A percentile compares a stretch with the other conserved stretches of the same genome.
Evolutionary conservation across 192 early-diverging fungal species (phyloP).

Genomic region (Coemansia sp.): DNA sequence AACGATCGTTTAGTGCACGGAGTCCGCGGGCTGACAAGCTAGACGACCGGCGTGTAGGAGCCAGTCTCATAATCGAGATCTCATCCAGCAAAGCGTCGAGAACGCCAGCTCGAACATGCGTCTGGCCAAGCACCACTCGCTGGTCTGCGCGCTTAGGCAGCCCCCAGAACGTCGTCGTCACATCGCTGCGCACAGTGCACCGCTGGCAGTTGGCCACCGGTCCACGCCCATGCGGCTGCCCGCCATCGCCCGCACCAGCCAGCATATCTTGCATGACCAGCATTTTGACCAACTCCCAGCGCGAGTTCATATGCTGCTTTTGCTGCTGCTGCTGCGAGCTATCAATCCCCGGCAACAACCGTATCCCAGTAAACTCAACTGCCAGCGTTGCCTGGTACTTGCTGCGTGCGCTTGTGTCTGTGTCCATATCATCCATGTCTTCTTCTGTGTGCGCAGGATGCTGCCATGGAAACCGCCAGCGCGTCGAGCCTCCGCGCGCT

Average conservation of each 20-base stretch:
- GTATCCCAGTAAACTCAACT: constrained; percentile 30
- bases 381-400: constrained; percentile 50
- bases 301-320: constrained; percentile 44
- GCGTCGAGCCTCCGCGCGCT: constrained; percentile 25
- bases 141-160: constrained; percentile 50
- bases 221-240: constrained; percentile 35
- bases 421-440: constrained; percentile 1
- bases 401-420: constrained; percentile 15
- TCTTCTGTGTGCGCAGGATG: background rate
- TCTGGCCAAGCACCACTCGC: constrained; percentile 36
- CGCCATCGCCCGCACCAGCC: constrained; percentile 27
- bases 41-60: constrained; percentile 14
- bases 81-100: constrained; percentile 48
- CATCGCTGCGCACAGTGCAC: constrained; percentile 49
- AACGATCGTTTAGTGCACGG: constrained; percentile 27
- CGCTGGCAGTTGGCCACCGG: constrained; percentile 40
- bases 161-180: constrained; percentile 54
- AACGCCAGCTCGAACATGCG: constrained; percentile 43
- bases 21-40: constrained; percentile 28
- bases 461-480: constrained; percentile 11
- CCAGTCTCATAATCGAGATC: constrained; percentile 34
- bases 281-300: constrained; percentile 55
- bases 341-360: constrained; percentile 41
- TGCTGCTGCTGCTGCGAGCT: constrained; percentile 16
- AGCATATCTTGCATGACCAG: constrained; percentile 54